Base-by-base conservation (phyloP, 2,329 filamentous ascomycete genomes). In the Helminthosporium solani region DNA sequence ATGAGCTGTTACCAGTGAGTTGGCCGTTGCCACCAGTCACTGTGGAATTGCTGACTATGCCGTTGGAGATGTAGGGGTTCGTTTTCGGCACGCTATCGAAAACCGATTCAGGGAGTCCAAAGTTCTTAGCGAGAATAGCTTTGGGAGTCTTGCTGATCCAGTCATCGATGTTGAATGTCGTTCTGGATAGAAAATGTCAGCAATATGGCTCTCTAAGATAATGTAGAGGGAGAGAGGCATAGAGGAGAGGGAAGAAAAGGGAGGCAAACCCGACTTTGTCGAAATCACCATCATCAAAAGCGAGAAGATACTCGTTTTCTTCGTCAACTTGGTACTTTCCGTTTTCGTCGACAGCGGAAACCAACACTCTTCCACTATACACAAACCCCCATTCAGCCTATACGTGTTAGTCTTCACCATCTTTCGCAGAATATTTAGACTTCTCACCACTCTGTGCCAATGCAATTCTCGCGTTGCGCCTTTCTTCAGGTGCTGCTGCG, bases 91-190 rank as follows among this genome's bases (percentile, higher is more conserved):
- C 71, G 6, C 73, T 75, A 52, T 79, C 73, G 51, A 87, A 87
- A 36, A 84, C 75, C 0, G 77, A 77, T 18, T 76, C 74, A 39
- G 80, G 73, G 16, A 87, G 75, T 18, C 82, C 82, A 53, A 87
- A 87, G 71, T 87, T 87, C 70, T 85, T 86, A 28, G 84, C 83
- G 0, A 87, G 72, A 35, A 88, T 74, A 1, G 74, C 71, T 44
- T 78, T 80, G 0, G 85, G 84, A 0, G 84, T 87, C 60, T 86
- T 84, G 0, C 78, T 71, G 28, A 88, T 75, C 84, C 84, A 87
- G 70, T 88, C 84, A 52, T 84, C 83, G 19, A 87, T 75, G 70
- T 83, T 85, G 74, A 87, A 88, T 0, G 85, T 87, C 0, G 82
- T 85, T n/a, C 81, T 67, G 28, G 6, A 35, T n/a, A 11, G 16